A percentile compares a stretch with the other conserved stretches of the same genome.
phyloP scores from a whole-genome alignment of 345 rosid species.

The Excoecaria agallocha region DNA sequence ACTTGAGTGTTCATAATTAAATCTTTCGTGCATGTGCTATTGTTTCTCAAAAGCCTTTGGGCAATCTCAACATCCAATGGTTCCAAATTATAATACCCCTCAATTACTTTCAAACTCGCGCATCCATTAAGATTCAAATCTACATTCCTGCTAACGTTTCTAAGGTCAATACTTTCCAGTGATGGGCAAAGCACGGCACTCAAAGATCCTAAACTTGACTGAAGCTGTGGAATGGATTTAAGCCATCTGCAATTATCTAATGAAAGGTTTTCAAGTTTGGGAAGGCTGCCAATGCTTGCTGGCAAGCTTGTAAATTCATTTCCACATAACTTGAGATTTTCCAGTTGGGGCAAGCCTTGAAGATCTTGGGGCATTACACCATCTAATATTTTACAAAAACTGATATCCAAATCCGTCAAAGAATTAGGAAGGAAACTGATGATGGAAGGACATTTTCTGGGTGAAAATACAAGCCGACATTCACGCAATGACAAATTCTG shows the following conservation, averaged over 20 bases:
- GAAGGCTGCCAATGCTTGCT: constrained; percentile 1
- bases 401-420: constrained; percentile 2
- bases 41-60: constrained; percentile 5
- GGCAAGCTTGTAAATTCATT: constrained; percentile 18
- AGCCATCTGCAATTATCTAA: constrained; percentile 11
- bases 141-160: neutral
- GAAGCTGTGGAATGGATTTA: constrained; percentile 5
- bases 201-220: neutral
- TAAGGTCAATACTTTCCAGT: constrained; percentile 1
- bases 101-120: constrained; percentile 2
- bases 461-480: constrained; percentile 5
- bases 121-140: constrained; percentile 6
- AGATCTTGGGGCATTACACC: constrained; percentile 7
- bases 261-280: neutral
- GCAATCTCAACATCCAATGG: neutral
- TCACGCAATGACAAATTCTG: neutral
- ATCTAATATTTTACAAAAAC: constrained; percentile 7
- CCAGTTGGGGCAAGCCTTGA: neutral
- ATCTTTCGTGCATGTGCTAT: neutral
- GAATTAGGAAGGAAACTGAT: neutral
- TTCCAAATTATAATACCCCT: constrained; percentile 17
- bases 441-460: neutral
- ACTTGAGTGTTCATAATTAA: neutral
- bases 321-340: constrained; percentile 12
- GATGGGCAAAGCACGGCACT: constrained; percentile 8